Conservation (phyloP, 345 rosid species). For the Arabidopsis suecica region DNA sequence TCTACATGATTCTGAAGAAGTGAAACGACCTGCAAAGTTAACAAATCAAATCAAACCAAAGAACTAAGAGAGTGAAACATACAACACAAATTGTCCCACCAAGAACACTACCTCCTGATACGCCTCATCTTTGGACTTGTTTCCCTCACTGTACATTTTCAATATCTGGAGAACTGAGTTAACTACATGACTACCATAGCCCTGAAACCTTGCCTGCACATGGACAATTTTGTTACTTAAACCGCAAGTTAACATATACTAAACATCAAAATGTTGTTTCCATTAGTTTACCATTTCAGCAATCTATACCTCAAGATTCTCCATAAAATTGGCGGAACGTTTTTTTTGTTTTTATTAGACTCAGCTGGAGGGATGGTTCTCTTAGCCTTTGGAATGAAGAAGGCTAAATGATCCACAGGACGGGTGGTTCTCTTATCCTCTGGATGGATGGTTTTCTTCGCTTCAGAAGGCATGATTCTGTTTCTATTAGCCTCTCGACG, state of each 20-base stretch:
- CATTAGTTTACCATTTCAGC: not conserved
- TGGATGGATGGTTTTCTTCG: no score
- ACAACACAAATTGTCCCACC: not conserved
- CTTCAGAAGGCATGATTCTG: no score
- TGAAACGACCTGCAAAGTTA: no score
- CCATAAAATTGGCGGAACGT: not conserved
- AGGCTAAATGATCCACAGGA: no score
- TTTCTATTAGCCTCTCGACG: no score
- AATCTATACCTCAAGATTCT: constrained; percentile 25
- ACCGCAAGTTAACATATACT: not conserved
- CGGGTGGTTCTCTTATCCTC: no score
- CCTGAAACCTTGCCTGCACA: constrained; percentile 19
- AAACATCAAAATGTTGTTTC: not conserved
- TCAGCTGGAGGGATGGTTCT: no score
- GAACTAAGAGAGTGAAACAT: not conserved
- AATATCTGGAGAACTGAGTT: not conserved
- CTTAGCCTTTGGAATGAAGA: no score
- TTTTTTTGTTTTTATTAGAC: no score
- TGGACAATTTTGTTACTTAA: not conserved
- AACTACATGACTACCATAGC: constrained; percentile 11
- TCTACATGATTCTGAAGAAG: no score
- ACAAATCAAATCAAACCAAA: not conserved
- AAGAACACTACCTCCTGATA: not conserved
- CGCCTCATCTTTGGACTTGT: not conserved
- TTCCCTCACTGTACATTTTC: not conserved